Conservation (phyloP, 345 rosid species). For the Balakata baccata region DNA sequence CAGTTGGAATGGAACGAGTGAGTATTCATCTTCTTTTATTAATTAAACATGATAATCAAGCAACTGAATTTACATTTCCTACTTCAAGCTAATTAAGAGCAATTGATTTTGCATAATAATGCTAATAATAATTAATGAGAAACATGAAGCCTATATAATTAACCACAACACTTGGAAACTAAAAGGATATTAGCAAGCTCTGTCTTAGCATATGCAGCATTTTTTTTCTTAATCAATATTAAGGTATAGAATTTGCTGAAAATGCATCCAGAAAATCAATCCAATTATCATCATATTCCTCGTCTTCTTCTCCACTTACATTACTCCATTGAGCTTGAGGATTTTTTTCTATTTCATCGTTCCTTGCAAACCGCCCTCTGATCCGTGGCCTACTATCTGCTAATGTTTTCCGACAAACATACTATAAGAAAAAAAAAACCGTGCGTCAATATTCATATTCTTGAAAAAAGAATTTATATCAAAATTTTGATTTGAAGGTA, state of each 20-base stretch:
- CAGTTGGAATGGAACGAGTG: too few species aligned
- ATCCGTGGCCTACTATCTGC: constrained; percentile 96
- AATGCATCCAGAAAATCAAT: constrained; percentile 56
- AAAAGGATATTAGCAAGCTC: not conserved
- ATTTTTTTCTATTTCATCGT: constrained; percentile 60
- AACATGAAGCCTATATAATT: constrained; percentile 8
- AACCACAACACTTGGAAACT: not conserved
- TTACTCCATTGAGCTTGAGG: constrained; percentile 44
- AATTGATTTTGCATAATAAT: constrained; percentile 3
- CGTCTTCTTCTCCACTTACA: constrained; percentile 40
- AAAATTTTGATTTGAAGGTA: not conserved
- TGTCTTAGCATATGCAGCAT: not conserved
- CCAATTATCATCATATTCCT: constrained; percentile 69
- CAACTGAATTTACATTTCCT: constrained; percentile 24
- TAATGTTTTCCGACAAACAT: constrained; percentile 88
- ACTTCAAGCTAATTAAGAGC: constrained; percentile 15
- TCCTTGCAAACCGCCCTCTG: constrained; percentile 87
- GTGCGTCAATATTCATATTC: not conserved
- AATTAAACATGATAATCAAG: too few species aligned
- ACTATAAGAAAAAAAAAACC: constrained; percentile 35
- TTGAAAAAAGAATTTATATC: not conserved
- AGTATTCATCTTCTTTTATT: too few species aligned
- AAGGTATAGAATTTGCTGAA: constrained; percentile 48
- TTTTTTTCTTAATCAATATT: not conserved
- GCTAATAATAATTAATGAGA: not conserved